These are phyloP conservation scores for Penicillium verhagenii DNA, from an alignment of 495 filamentous ascomycete species.

Conservation along the genomic window DNA sequence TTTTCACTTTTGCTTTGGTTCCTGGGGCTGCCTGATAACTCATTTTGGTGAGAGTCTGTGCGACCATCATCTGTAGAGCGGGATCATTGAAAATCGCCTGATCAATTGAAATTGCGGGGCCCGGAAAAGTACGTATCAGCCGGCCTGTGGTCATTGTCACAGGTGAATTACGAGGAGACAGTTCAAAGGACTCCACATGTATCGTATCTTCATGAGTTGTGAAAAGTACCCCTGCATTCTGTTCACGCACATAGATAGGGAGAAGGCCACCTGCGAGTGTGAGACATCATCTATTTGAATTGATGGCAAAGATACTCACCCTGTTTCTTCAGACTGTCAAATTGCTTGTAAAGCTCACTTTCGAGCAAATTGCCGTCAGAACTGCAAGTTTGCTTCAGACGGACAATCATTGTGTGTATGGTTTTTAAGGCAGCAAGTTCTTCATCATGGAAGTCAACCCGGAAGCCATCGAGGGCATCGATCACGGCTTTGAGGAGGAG, in stretches of 20 bases:
- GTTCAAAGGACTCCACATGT: constrained; percentile 56
- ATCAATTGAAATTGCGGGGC: constrained; percentile 41
- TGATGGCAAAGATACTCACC: constrained; percentile 3
- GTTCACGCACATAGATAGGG: constrained; percentile 48
- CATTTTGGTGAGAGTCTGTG: constrained; percentile 40
- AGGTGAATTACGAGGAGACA: constrained; percentile 45
- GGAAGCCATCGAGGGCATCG: constrained; percentile 27
- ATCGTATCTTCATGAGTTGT: constrained; percentile 27
- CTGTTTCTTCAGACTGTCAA: constrained; percentile 9
- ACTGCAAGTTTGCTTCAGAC: constrained; percentile 15
- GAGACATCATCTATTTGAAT: background rate
- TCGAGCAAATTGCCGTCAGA: constrained; percentile 14
- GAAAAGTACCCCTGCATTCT: constrained; percentile 61
- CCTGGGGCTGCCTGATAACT: constrained; percentile 36
- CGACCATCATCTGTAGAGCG: constrained; percentile 37
- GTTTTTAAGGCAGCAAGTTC: too few relatives aligned
- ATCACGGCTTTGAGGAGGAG: constrained; percentile 16
- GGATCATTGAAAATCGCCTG: constrained; percentile 27
- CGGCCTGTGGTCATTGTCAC: constrained; percentile 51
- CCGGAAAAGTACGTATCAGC: constrained; percentile 56
- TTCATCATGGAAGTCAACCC: constrained; percentile 6
- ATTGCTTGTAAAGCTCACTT: constrained; percentile 2
- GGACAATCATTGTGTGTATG: too few relatives aligned
- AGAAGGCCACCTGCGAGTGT: constrained; percentile 22
- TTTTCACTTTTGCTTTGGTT: constrained; percentile 38